These are phyloP conservation scores for Tanozyma kutaoensis DNA, from an alignment of 805 yeast genomes.

Conservation along the genomic window DNA sequence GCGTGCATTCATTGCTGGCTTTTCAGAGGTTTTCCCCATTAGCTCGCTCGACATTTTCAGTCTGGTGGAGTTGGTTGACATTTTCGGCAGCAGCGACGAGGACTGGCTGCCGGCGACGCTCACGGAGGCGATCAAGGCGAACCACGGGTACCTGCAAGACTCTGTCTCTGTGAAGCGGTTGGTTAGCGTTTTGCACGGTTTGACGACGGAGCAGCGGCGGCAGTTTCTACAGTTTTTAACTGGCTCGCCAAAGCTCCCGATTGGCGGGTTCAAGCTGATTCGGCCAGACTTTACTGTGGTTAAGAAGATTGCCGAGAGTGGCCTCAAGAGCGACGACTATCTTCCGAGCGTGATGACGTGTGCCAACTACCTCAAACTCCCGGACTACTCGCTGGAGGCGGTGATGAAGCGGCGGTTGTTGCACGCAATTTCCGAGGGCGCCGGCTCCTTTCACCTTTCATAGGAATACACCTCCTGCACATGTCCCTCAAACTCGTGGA, in stretches of 20 bases:
- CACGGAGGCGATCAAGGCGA: conserved; percentile 54
- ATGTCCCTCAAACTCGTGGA: conserved; percentile 11
- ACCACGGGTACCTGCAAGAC: conserved; percentile 76
- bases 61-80: conserved; percentile 53
- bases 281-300: conserved; percentile 83
- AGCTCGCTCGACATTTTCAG: conserved; percentile 58
- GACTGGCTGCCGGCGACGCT: conserved; percentile 73
- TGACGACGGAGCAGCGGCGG: conserved; percentile 45
- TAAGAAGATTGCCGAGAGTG: conserved; percentile 65
- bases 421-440: conserved; percentile 78
- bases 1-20: conserved; percentile 62
- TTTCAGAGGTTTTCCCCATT: conserved; percentile 72
- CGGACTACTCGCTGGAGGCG: conserved; percentile 57
- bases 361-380: conserved; percentile 85
- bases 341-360: conserved; percentile 98
- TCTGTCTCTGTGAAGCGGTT: conserved; percentile 50
- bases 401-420: conserved; percentile 44
- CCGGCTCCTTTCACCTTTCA: conserved; percentile 75
- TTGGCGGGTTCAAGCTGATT: conserved; percentile 82
- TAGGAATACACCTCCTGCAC: too few relatives aligned
- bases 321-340: conserved; percentile 57
- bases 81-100: conserved; percentile 72
- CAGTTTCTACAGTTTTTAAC: conserved; percentile 77
- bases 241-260: conserved; percentile 85
- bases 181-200: conserved; percentile 45